A percentile compares a stretch with the other conserved stretches of the same genome.
Evolutionary conservation across 768 basidiomycete species (phyloP).

Genomic region (Tubosaeta sp.): DNA sequence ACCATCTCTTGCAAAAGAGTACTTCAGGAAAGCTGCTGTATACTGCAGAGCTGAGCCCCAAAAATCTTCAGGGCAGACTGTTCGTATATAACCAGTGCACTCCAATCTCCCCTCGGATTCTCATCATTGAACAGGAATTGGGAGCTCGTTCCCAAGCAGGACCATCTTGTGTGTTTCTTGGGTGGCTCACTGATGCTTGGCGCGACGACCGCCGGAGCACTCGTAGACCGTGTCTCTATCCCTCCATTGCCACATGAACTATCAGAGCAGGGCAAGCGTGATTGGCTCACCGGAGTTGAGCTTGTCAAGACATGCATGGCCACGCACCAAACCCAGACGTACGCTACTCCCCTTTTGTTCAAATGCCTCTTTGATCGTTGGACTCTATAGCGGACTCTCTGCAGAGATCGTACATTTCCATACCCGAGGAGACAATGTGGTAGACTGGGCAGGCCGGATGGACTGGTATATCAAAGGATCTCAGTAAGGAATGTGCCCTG

Average conservation of each 20-base stretch:
- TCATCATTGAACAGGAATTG: constrained; percentile 46
- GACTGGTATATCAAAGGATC: constrained; percentile 96
- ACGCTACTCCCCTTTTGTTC: constrained; percentile 26
- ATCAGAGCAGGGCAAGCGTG: constrained; percentile 57
- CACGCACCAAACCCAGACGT: constrained; percentile 83
- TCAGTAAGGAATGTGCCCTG: constrained; percentile 35
- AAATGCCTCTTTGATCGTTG: background rate
- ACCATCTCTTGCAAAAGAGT: constrained; percentile 66
- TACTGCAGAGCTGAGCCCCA: constrained; percentile 78
- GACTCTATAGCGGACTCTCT: constrained; percentile 60
- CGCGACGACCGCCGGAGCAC: constrained; percentile 63
- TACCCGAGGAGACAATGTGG: constrained; percentile 53
- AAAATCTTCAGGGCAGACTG: constrained; percentile 34
- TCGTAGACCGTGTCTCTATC: constrained; percentile 51
- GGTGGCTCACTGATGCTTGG: constrained; percentile 91
- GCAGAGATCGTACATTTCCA: constrained; percentile 90
- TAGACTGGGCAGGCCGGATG: constrained; percentile 33
- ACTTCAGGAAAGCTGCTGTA: constrained; percentile 58
- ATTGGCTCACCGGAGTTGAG: constrained; percentile 79
- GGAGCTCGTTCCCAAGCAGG: constrained; percentile 83
- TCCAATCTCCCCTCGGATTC: background rate
- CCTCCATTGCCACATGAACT: constrained; percentile 66
- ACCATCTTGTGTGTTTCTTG: constrained; percentile 94
- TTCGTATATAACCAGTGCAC: constrained; percentile 21
- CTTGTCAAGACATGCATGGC: constrained; percentile 86